Evolutionary conservation across 202 grass and related monocot species (phyloP).

Genomic region (Elaeis oleifera): DNA sequence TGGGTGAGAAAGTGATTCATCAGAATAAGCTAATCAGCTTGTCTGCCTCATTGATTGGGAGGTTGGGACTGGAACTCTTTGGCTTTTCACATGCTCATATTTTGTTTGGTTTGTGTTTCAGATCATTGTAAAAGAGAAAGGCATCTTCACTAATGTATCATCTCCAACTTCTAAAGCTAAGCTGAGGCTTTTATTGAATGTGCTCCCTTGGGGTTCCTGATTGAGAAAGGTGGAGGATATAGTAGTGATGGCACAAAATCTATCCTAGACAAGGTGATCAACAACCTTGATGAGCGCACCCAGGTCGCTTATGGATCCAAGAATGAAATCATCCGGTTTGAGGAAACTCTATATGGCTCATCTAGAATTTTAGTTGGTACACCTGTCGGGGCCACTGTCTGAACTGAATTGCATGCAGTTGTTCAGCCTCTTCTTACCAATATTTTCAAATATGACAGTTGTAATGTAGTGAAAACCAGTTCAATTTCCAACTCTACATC

Average conservation of each 20-base stretch:
- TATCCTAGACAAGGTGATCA: constrained; percentile 76
- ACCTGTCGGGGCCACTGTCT: constrained; percentile 51
- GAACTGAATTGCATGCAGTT: neutral
- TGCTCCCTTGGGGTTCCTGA: constrained; percentile 67
- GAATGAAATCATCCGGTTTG: constrained; percentile 98
- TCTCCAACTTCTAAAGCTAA: constrained; percentile 74
- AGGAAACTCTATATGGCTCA: constrained; percentile 79
- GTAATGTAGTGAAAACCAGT: neutral
- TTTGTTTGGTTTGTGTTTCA: constrained; percentile 16
- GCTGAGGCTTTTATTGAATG: constrained; percentile 88
- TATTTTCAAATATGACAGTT: neutral
- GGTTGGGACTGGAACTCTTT: neutral
- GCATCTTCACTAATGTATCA: constrained; percentile 94
- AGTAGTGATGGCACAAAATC: constrained; percentile 89
- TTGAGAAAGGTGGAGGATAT: constrained; percentile 87
- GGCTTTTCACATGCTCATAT: constrained; percentile 12
- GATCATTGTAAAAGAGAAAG: constrained; percentile 99
- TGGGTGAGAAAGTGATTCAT: too few relatives aligned
- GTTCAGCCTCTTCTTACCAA: neutral
- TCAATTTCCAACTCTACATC: neutral
- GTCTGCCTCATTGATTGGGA: too few relatives aligned
- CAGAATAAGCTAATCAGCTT: too few relatives aligned
- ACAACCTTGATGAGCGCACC: constrained; percentile 55
- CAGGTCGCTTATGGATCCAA: constrained; percentile 89
- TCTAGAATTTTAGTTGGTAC: constrained; percentile 51